Evolutionary conservation across 2,329 filamentous ascomycete species (phyloP).

Genomic region (Aspergillus tamarii): DNA sequence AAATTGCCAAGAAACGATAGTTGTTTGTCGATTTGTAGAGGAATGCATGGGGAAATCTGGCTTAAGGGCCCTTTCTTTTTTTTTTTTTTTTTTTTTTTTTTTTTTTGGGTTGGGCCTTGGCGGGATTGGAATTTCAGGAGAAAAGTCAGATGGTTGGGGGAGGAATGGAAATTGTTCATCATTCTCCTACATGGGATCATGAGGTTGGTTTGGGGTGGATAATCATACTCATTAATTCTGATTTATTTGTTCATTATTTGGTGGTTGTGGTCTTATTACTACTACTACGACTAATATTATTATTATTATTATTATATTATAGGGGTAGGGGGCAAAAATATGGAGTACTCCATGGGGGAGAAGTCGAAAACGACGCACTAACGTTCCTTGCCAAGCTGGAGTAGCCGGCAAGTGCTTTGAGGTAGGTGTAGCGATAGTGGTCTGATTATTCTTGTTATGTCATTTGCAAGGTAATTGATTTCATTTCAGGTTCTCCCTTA

Average conservation of each 20-base stretch:
- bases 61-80: too few relatives aligned
- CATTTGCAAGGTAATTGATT: neutral
- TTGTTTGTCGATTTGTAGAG: neutral
- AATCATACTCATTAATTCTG: too few relatives aligned
- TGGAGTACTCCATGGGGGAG: neutral
- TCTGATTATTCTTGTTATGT: neutral
- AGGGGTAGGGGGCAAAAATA: neutral
- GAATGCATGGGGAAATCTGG: neutral
- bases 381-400: too few relatives aligned
- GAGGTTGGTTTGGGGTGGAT: too few relatives aligned
- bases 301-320: neutral
- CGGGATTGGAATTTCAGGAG: neutral
- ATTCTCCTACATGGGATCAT: too few relatives aligned
- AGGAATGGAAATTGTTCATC: neutral
- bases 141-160: neutral
- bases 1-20: slow-evolving; percentile 1
- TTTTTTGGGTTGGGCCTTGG: neutral
- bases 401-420: too few relatives aligned
- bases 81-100: too few relatives aligned
- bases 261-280: neutral
- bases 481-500: neutral
- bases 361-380: too few relatives aligned
- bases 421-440: neutral
- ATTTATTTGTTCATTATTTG: too few relatives aligned
- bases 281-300: neutral